Percentiles rank a stretch among this genome's conserved stretches.
Conservation (phyloP, 2,329 filamentous ascomycete genomes). For the Clonostachys rhizophaga region DNA sequence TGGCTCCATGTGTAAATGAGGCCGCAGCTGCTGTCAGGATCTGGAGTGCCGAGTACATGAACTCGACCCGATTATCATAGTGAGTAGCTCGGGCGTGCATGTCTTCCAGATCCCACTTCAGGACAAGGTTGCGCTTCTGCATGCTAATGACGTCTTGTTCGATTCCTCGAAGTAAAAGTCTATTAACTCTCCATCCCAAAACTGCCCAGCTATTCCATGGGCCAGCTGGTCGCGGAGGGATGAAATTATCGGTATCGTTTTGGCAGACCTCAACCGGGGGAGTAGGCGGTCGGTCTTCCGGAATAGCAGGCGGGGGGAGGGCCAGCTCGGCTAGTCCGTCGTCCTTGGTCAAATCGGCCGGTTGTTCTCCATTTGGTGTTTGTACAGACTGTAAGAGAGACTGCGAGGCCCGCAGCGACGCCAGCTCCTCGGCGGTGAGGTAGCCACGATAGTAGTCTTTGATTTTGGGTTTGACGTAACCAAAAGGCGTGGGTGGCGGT, state of each 20-base stretch:
- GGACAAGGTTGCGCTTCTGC: constrained; percentile 40
- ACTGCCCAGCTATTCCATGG: constrained; percentile 34
- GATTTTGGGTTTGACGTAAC: constrained; percentile 35
- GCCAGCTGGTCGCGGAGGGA: constrained; percentile 26
- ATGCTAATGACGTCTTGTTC: constrained; percentile 41
- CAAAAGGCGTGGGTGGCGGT: constrained; percentile 25
- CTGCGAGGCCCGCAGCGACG: constrained; percentile 25
- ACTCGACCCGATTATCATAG: constrained; percentile 48
- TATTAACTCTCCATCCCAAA: constrained; percentile 30
- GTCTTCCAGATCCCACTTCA: constrained; percentile 39
- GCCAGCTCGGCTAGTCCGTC: neutral
- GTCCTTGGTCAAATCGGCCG: constrained; percentile 7
- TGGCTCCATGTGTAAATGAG: constrained; percentile 53
- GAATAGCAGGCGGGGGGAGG: neutral
- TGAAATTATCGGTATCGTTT: constrained; percentile 1
- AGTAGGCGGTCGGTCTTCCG: neutral
- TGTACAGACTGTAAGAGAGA: constrained; percentile 2
- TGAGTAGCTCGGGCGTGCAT: constrained; percentile 43
- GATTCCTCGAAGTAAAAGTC: constrained; percentile 37
- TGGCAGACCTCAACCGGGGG: neutral
- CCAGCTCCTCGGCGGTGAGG: constrained; percentile 38
- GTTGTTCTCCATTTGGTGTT: constrained; percentile 1
- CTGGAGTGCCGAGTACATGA: constrained; percentile 43
- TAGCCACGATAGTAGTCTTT: constrained; percentile 46
- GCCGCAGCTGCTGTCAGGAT: constrained; percentile 46